Base-by-base conservation (phyloP, 2,329 filamentous ascomycete species). In the Penicillium sclerotigenum region DNA sequence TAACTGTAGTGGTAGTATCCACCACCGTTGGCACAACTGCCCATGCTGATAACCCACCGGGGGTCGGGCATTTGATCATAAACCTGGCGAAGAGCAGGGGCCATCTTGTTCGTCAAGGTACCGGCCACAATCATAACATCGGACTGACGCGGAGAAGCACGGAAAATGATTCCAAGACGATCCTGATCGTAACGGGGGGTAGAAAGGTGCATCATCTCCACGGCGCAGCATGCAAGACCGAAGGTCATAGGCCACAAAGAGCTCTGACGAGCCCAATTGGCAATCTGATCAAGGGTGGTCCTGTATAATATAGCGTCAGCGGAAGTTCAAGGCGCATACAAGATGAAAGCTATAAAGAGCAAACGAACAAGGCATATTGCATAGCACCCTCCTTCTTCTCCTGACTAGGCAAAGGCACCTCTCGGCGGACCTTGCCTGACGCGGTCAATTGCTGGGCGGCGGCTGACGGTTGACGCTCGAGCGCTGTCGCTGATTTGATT, bases 51-150 rank as follows among this genome's bases (percentile, higher is more conserved):
- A 52, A 93, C 90, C 91, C 91, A 96, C 68, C 90, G 84, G 34
- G 91, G 91, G 46, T 96, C 91, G 43, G 91, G 91, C 91, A 96
- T 96, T 80, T 95, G 91, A 77, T 95, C 90, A 78, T 95, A 95
- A 62, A 93, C 89, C 78, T 93, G 90, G 74, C 91, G 84, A 69
- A 95, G 80, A 41, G 90, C 91, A 16, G 90, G 90, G 1, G 90
- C 90, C 91, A 95, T 95, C 81, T 95, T 95, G 81, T 95, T 95
- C 67, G 90, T 95, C 64, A 95, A 83, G 36, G 90, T 95, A 62
- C 90, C 90, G 49, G 90, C 90, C 40, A 94, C 90, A 70, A 94
- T 94, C 90, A 94, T 93, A 65, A 94, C 88, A 75, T 94, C 90
- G 61, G 89, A 91, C 75, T 93, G 89, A 62, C 89, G 87, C 4